Evolutionary conservation across 2,329 filamentous ascomycete species (phyloP), one percentile per base, ranked within the genome.

Genomic region (Xenosphaeropsis pyriputrescens): DNA sequence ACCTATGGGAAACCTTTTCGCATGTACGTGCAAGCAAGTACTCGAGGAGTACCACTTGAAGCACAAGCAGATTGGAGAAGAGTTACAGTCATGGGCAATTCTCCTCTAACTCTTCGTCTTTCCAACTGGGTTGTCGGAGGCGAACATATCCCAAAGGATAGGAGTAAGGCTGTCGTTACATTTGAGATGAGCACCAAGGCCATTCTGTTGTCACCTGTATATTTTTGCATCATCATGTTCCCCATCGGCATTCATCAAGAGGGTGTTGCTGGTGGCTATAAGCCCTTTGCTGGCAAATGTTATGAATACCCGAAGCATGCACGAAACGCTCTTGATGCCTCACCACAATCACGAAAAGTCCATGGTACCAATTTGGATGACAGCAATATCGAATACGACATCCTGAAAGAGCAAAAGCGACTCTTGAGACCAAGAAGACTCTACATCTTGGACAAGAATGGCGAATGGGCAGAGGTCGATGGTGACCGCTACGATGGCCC

Each of bases 261-360:
- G 6, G 30, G 33, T 8, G 33, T 35, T 19, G 6, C 7, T 14
- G 30, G 30, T 14, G 16, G 30, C 9, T 35, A 35, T 13, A 17
- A 17, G 14, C 6, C 15, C 4, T 35, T 35, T 35, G 14, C 18
- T 35, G 33, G 33, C 12, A 18, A 18, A 8, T 35, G 33, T 18
- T 35, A 35, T 22, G 33, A 35, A 35, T 35, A 35, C 13, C 33
- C 33, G 2, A 35, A 35, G 18, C 33, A 35, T 35, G 33, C 33
- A 7, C 18, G 14, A 15, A 35, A 35, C 13, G 15, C 14, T 5
- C 33, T 35, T 11, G 33, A 35, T 35, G 6, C 33, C n/a, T 6
- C 14, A 18, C 33, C 33, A 17, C 4, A n/a, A 2, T 18, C 18
- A 17, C 33, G 33, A 6, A 35, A 8, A 18, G 33, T 35, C 18